Evolutionary conservation across 176 grass and related monocot genomes (phyloP), one percentile per base, ranked within the genome.

Genomic region (barley (Hordeum vulgare)): DNA sequence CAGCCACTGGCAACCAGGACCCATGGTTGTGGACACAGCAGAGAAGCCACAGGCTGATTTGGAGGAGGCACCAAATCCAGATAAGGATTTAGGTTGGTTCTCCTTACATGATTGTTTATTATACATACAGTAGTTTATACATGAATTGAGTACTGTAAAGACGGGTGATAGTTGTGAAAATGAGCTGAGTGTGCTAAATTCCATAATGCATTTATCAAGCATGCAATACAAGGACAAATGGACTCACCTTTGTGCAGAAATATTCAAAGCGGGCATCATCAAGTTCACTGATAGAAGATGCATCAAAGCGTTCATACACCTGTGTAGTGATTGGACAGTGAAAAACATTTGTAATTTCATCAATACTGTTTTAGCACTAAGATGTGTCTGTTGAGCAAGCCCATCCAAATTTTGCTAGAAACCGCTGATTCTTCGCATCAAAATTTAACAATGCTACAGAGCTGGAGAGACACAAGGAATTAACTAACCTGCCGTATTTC

Each of bases 261-360:
- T 92, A 90, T 70, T 92, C 86, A 71, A 71, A 89, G 40, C 92
- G 94, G 34, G 90, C 85, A 88, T 92, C 86, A 51, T 94, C 90
- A 78, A 88, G 90, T 84, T 91, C 84, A 7, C 80, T 17, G 84
- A 97, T 85, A 69, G 94, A 92, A 78, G 90, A 81, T 34, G 86
- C 88, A 87, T 97, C 87, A 62, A 97, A 87, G 9, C 88, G 68
- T 63, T 97, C 88, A 94, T 90, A 97, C 62, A 97, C 89, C 94
- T 97, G 89, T 84, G 88, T 61, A 82, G 31, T 67, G 39, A 76
- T 81, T 81, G 36, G 41, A 39, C 6, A 83, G 60, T 49, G 64
- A 64, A 78, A 77, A 66, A 41, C 7, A 57, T 59, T 67, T 80
- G 13, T 72, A 18, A 29, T 86, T 42, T 74, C 21, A 64, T 68